Percentiles rank a stretch among this genome's conserved stretches.
These are phyloP conservation scores for Cryptococcus maquisensis DNA, from an alignment of 1,284 basidiomycete species.

Conservation along the genomic window DNA sequence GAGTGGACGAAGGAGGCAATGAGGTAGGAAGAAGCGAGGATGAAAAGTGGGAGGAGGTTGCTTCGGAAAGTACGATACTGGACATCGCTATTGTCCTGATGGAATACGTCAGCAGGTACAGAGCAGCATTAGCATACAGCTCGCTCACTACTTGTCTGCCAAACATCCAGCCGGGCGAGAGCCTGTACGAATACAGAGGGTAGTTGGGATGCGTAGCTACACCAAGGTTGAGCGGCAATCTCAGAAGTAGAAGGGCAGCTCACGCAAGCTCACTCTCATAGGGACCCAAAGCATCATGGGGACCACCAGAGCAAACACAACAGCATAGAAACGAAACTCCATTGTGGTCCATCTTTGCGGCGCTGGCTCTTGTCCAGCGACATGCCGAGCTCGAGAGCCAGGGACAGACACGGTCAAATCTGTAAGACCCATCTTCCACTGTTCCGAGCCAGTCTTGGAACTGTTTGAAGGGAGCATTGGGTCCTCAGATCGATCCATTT, in stretches of 20 bases:
- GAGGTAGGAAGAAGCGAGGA: slow-evolving; percentile 54
- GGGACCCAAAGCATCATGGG: slow-evolving; percentile 79
- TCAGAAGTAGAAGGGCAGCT: slow-evolving; percentile 29
- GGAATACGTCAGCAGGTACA: background rate
- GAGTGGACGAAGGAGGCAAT: slow-evolving; percentile 47
- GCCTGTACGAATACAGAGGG: slow-evolving; percentile 55
- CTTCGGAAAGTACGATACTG: slow-evolving; percentile 79
- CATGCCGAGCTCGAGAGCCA: slow-evolving; percentile 7
- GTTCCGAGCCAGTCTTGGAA: background rate
- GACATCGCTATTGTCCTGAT: slow-evolving; percentile 75
- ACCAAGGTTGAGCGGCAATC: too few species aligned
- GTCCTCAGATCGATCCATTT: background rate
- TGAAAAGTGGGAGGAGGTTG: slow-evolving; percentile 61
- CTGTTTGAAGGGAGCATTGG: background rate
- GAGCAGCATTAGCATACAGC: background rate
- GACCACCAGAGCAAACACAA: slow-evolving; percentile 61
- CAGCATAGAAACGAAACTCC: slow-evolving; percentile 78
- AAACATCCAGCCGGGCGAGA: slow-evolving; percentile 58
- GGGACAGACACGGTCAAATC: slow-evolving; percentile 36
- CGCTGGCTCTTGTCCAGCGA: slow-evolving; percentile 8
- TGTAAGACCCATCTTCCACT: slow-evolving; percentile 19
- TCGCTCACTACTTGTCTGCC: slow-evolving; percentile 49
- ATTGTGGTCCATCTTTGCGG: slow-evolving; percentile 65
- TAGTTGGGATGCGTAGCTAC: slow-evolving; percentile 73
- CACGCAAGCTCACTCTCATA: slow-evolving; percentile 68